phyloP scores from a whole-genome alignment of 2,329 filamentous ascomycete species.

The Byssochlamys sp. region DNA sequence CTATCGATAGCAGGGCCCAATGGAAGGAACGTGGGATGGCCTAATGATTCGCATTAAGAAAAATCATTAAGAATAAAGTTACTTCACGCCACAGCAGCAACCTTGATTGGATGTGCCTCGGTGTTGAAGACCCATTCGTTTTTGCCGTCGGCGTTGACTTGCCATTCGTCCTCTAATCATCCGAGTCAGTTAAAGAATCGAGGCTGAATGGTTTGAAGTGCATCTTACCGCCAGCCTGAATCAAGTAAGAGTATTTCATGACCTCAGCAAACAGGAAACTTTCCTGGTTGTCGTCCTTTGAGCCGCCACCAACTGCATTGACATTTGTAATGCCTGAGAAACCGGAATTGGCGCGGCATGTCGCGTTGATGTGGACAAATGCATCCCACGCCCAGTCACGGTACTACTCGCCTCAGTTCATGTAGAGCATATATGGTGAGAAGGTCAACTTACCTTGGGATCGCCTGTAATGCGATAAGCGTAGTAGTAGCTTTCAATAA shows the following conservation, averaged over 20 bases:
- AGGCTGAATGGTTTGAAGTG: background rate
- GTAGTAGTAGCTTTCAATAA: slow-evolving; percentile 78
- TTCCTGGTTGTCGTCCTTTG: slow-evolving; percentile 62
- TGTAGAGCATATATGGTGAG: slow-evolving; percentile 1
- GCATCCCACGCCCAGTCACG: slow-evolving; percentile 78
- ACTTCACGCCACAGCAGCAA: slow-evolving; percentile 12
- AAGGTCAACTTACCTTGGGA: slow-evolving; percentile 34
- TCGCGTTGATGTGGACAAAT: slow-evolving; percentile 58
- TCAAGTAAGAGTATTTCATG: slow-evolving; percentile 72
- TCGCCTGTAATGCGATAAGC: slow-evolving; percentile 72
- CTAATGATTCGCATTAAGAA: background rate
- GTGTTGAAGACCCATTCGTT: slow-evolving; percentile 57
- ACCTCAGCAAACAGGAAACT: slow-evolving; percentile 84
- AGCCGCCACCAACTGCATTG: slow-evolving; percentile 52
- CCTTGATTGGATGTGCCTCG: slow-evolving; percentile 53
- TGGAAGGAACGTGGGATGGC: background rate
- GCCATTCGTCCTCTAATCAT: slow-evolving; percentile 48
- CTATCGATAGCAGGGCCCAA: background rate
- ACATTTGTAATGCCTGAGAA: slow-evolving; percentile 60
- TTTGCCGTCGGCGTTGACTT: slow-evolving; percentile 39
- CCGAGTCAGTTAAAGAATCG: slow-evolving; percentile 10
- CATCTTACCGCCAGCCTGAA: slow-evolving; percentile 42
- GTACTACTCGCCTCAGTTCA: slow-evolving; percentile 38
- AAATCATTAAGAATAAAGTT: background rate
- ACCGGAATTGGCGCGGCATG: slow-evolving; percentile 55